Base-by-base conservation (phyloP, 2,329 filamentous ascomycete genomes). In the Exophiala mesophila region DNA sequence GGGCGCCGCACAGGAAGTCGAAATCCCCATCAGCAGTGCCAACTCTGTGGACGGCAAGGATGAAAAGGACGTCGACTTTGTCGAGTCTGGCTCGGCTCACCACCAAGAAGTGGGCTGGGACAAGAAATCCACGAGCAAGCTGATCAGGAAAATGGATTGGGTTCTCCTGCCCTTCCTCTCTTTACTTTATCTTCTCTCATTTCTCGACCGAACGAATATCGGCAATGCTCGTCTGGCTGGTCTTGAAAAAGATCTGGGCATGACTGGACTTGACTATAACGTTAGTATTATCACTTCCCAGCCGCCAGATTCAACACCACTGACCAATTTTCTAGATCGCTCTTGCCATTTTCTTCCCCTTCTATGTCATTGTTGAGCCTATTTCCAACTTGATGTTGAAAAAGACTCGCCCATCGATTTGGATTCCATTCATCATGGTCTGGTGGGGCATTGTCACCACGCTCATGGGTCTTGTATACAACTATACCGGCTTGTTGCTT, bases 151-250 rank as follows among this genome's bases (percentile, higher is more conserved):
- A 45, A 58, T 64, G 10, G 52, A 60, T 7, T 58, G 57, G 38
- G 66, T 59, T 2, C 68, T 69, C 36, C 58, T 70, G 9, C 65
- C 65, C 1, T 61, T 68, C 21, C 55, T 68, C 12, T 58, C 67
- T 7, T 47, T 65, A 19, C 45, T 68, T n/a, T 90, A 89, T 59
- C 70, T 88, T n/a, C 80, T 88, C 52, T 71, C 8, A 64, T 87
- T 45, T 60, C 61, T 19, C 44, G 69, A 72, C 45, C 59, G 69
- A 20, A 63, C 64, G 41, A 68, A 68, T 47, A 71, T 72, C 36
- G 69, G 67, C 15, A 72, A 72, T 54, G 69, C 69, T 7, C 61
- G 67, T 3, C 56, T 71, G 4, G 61, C 66, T 33, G 67, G 67
- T 3, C 54, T 73, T 41, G 64, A 69, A 45, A 54, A 54, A 26